These are phyloP conservation scores for Chytriomyces sp. DNA, from an alignment of 192 early-diverging fungal genomes.

Conservation along the genomic window DNA sequence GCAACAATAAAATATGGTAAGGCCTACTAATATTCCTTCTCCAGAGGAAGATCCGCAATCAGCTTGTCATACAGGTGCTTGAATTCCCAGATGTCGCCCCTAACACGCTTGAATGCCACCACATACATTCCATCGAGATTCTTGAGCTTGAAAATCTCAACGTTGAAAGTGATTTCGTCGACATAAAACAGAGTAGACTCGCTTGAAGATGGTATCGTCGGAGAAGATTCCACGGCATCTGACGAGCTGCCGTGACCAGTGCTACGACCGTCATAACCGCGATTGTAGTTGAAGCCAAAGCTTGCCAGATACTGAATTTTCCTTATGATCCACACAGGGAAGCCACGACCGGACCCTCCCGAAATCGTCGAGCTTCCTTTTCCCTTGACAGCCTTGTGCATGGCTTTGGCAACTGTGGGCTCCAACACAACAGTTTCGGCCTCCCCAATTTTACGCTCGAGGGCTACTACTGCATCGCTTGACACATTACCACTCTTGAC, in stretches of 20 bases:
- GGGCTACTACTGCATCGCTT: neutral
- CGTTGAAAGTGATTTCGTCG: slow-evolving; percentile 83
- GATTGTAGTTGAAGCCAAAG: slow-evolving; percentile 39
- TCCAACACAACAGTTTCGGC: slow-evolving; percentile 6
- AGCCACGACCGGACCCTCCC: neutral
- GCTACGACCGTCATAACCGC: slow-evolving; percentile 25
- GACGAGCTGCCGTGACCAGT: neutral
- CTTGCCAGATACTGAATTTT: slow-evolving; percentile 25
- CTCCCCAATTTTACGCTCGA: neutral
- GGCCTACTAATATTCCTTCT: slow-evolving; percentile 22
- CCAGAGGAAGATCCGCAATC: slow-evolving; percentile 30
- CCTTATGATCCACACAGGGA: slow-evolving; percentile 14
- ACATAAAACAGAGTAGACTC: neutral
- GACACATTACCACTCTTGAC: neutral
- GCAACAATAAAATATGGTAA: neutral
- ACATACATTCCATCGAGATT: slow-evolving; percentile 65
- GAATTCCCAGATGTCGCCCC: slow-evolving; percentile 61
- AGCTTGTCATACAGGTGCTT: slow-evolving; percentile 51
- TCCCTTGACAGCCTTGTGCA: slow-evolving; percentile 5
- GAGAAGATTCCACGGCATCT: neutral
- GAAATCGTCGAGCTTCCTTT: neutral
- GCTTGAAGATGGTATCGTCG: neutral
- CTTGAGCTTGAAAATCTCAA: slow-evolving; percentile 90
- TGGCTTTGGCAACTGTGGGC: neutral
- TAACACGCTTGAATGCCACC: slow-evolving; percentile 55